Evolutionary conservation across 2,329 filamentous ascomycete species (phyloP), one percentile per base, ranked within the genome.

Genomic region (Beauveria australis): DNA sequence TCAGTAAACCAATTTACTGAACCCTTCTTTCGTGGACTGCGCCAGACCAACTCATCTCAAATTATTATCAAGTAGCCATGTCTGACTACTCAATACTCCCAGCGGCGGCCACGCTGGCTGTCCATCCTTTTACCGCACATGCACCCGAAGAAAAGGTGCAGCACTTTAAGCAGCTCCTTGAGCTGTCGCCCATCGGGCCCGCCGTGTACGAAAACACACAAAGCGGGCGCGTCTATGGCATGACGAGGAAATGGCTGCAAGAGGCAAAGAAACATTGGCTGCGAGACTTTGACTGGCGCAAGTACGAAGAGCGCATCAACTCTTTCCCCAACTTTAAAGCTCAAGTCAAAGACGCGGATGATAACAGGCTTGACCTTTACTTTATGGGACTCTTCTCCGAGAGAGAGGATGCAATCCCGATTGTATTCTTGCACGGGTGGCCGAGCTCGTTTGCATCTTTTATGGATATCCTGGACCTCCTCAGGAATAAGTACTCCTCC

Each of bases 381-480:
- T 85, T 85, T 65, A 67, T 75, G 1, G 82, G 76, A 0, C 71
- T 85, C 0, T 85, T 85, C 68, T 84, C 82, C 0, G 64, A 73
- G 44, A 78, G 76, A 19, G 47, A 69, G 1, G 74, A 79, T 62
- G 83, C 82, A 0, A 72, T 79, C 1, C 82, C 83, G 0, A 64
- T 85, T 10, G 64, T 77, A 3, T 72, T 82, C 12, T 66, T 81
- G n/a, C 81, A 85, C 63, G 83, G 82, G 51, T 85, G 81, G 81
- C 81, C 81, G 1, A 71, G 74, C 63, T 77, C 73, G 1, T 81
- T 84, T 62, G 67, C 81, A 0, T 84, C 86, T 63, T 86, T 85
- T 64, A 65, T 86, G 2, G 76, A 76, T 1, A 71, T 83, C 8
- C 67, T 86, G 58, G 67, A 75, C 1, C 47, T 80, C 3, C 68